A percentile compares a stretch with the other conserved stretches of the same genome.
Conservation (phyloP, 2,329 filamentous ascomycete species). For the Colletotrichum filicis region DNA sequence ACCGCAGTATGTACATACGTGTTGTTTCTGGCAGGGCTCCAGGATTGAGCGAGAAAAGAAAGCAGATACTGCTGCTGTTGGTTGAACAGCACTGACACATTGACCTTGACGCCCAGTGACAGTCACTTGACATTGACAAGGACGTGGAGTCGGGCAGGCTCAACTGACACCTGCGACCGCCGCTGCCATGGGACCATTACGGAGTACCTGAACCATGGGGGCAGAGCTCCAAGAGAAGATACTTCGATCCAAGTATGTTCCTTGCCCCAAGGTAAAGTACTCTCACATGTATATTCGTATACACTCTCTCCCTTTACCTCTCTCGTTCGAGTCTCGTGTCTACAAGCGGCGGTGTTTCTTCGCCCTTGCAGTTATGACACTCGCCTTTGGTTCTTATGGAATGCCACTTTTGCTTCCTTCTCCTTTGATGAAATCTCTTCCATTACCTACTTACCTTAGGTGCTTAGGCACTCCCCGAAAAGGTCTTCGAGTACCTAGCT, state of each 20-base stretch:
- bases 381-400: not conserved
- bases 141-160: not conserved
- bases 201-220: not conserved
- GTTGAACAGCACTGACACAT: not conserved
- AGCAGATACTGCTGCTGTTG: not conserved
- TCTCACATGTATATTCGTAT: not conserved
- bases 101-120: not conserved
- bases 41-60: not conserved
- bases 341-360: not conserved
- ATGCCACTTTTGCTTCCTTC: not conserved
- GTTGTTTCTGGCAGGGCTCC: not conserved
- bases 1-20: not conserved
- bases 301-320: not conserved
- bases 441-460: not conserved
- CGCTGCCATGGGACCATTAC: slow-evolving; percentile 7
- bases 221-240: not conserved
- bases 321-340: too few relatives aligned
- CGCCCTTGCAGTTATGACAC: not conserved
- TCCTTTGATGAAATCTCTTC: not conserved
- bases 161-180: slow-evolving; percentile 13
- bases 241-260: not conserved
- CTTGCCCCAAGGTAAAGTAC: not conserved
- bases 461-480: not conserved
- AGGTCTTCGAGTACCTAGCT: not conserved
- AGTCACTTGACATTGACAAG: not conserved